Conservation (phyloP, 805 yeast species). For the Ogataea nitratoaversa region DNA sequence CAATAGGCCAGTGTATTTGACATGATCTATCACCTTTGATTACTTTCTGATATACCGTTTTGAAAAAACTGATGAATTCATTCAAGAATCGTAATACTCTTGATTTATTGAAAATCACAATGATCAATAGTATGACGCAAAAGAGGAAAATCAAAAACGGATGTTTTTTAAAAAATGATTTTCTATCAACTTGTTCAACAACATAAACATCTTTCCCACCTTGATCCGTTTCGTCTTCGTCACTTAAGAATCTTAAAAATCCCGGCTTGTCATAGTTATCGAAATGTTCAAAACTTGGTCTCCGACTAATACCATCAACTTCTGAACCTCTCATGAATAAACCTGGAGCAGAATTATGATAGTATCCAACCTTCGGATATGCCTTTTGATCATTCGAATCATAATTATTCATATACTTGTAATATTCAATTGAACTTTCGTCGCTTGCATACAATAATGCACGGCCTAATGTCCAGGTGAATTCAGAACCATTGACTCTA, state of each 20-base stretch:
- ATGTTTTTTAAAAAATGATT: conserved; percentile 21
- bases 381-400: conserved; percentile 2
- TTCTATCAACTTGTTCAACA: conserved; percentile 39
- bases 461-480: conserved; percentile 91
- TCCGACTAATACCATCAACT: conserved; percentile 30
- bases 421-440: conserved; percentile 40
- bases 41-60: conserved; percentile 7
- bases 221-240: conserved; percentile 30
- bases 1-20: conserved; percentile 22
- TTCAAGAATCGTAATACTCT: conserved; percentile 14
- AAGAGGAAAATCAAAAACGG: conserved; percentile 7
- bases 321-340: conserved; percentile 54
- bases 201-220: conserved; percentile 35
- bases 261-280: conserved; percentile 21
- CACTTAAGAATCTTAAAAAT: conserved; percentile 18
- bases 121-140: conserved; percentile 2
- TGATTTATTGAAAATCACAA: conserved; percentile 17
- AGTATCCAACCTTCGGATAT: conserved; percentile 38
- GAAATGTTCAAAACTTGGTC: conserved; percentile 39
- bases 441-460: conserved; percentile 61
- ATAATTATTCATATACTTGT: conserved; percentile 26
- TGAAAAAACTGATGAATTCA: conserved; percentile 15
- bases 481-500: conserved; percentile 70
- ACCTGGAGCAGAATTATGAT: conserved; percentile 43
- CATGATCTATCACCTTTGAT: conserved; percentile 4